A percentile compares a stretch with the other conserved stretches of the same genome.
Evolutionary conservation across 139 green algal genomes (phyloP).

Genomic region (Nannochloris sp.): DNA sequence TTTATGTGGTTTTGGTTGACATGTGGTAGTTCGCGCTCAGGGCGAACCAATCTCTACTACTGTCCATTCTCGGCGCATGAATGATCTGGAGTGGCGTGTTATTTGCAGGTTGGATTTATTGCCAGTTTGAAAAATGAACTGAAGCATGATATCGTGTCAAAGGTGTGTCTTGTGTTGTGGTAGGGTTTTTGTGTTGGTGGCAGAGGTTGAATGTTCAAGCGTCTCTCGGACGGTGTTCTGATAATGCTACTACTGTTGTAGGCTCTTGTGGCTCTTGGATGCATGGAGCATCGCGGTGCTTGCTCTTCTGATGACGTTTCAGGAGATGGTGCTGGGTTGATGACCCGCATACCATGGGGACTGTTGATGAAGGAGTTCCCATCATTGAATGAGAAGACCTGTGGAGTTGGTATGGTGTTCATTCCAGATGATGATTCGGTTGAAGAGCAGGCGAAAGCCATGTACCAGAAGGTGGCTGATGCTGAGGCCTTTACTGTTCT

Average conservation of each 20-base stretch:
- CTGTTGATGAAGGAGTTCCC: slow-evolving; percentile 64
- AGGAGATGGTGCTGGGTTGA: slow-evolving; percentile 94
- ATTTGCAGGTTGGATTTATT: slow-evolving; percentile 88
- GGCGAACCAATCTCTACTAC: not conserved
- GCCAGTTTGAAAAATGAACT: slow-evolving; percentile 78
- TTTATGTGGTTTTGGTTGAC: not conserved
- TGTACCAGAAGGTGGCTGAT: slow-evolving; percentile 63
- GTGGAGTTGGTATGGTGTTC: slow-evolving; percentile 96
- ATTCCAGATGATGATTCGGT: slow-evolving; percentile 79
- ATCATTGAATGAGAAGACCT: slow-evolving; percentile 44
- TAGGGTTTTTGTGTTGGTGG: not conserved
- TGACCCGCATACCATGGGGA: slow-evolving; percentile 95
- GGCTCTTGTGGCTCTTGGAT: slow-evolving; percentile 85
- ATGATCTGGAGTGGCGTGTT: too few species aligned
- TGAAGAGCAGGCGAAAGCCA: slow-evolving; percentile 52
- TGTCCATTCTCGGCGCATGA: not conserved
- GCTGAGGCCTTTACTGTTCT: slow-evolving; percentile 77
- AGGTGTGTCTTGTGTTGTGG: slow-evolving; percentile 41
- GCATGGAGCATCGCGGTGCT: slow-evolving; percentile 98
- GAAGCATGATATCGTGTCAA: slow-evolving; percentile 81
- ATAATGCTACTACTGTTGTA: slow-evolving; percentile 19
- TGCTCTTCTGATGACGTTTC: slow-evolving; percentile 95
- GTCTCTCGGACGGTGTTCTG: too few species aligned
- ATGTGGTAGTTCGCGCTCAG: not conserved
- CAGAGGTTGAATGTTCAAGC: too few species aligned